These are phyloP conservation scores for Xerocomus potaroensis DNA, from an alignment of 768 basidiomycete species.

Conservation along the genomic window DNA sequence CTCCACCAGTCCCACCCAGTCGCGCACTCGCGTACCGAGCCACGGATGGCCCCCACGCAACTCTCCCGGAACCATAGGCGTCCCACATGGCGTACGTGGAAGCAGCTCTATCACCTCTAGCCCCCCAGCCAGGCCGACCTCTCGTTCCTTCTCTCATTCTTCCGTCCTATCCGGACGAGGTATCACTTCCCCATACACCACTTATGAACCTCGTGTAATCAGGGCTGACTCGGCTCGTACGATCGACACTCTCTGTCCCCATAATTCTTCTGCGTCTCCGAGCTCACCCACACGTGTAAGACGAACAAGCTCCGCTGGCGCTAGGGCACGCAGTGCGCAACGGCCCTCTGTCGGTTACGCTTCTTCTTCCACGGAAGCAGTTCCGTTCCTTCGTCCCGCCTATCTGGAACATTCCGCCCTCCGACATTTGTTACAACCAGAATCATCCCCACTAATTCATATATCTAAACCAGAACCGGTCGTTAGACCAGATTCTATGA, in stretches of 20 bases:
- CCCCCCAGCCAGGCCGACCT: constrained; percentile 38
- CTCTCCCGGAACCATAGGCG: constrained; percentile 32
- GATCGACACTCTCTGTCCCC: constrained; percentile 41
- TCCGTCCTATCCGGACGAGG: constrained; percentile 30
- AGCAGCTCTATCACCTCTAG: constrained; percentile 30
- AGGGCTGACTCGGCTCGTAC: constrained; percentile 46
- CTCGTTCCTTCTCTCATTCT: constrained; percentile 42
- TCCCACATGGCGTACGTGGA: constrained; percentile 38
- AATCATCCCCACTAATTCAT: constrained; percentile 34
- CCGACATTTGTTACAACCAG: constrained; percentile 63
- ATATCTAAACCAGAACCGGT: constrained; percentile 36
- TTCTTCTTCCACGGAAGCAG: constrained; percentile 28
- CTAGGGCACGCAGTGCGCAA: constrained; percentile 19
- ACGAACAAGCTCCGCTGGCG: constrained; percentile 38
- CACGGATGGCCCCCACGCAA: constrained; percentile 28
- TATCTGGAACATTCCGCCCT: constrained; percentile 78
- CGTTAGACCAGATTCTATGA: constrained; percentile 17
- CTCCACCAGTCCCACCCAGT: constrained; percentile 32
- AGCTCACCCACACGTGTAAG: constrained; percentile 46
- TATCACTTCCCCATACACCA: constrained; percentile 27
- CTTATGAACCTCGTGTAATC: constrained; percentile 66
- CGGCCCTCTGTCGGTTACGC: constrained; percentile 28
- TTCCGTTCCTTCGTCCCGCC: constrained; percentile 57
- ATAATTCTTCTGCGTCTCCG: constrained; percentile 34
- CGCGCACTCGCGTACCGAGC: constrained; percentile 38